Evolutionary conservation across 257 asterid genomes (phyloP).

Genomic region (Cinchona pubescens): DNA sequence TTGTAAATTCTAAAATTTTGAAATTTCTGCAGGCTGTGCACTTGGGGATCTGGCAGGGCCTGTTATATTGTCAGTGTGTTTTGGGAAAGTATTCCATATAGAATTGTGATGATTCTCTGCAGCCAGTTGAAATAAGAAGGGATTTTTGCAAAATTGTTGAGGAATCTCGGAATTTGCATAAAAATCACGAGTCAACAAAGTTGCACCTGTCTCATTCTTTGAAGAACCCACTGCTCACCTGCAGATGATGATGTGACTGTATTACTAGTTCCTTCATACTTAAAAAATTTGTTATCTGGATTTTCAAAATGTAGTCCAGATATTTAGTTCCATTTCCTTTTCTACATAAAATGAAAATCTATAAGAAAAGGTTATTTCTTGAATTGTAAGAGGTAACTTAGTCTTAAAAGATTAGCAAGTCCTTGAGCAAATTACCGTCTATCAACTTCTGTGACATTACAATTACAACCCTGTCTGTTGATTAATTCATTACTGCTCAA

Average conservation of each 20-base stretch:
- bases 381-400: not conserved
- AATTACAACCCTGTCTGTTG: too few relatives aligned
- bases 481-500: too few relatives aligned
- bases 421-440: not conserved
- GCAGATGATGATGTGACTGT: not conserved
- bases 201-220: not conserved
- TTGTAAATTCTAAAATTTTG: conserved; percentile 1
- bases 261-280: not conserved
- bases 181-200: not conserved
- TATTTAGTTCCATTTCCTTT: too few relatives aligned
- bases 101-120: conserved; percentile 27
- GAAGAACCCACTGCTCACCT: not conserved
- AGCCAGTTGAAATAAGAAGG: not conserved
- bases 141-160: not conserved
- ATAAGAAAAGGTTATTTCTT: too few relatives aligned
- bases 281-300: not conserved
- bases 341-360: not conserved
- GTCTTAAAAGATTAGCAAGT: not conserved
- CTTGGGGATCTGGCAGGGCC: conserved; percentile 87
- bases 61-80: conserved; percentile 46
- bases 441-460: not conserved
- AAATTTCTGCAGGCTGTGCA: conserved; percentile 58
- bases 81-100: conserved; percentile 37
- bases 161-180: not conserved
- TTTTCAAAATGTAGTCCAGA: not conserved